Percentiles rank a stretch among this genome's conserved stretches.
These are phyloP conservation scores for Miamiensis avidus DNA, from an alignment of 169 alveolate species.

Conservation along the genomic window DNA sequence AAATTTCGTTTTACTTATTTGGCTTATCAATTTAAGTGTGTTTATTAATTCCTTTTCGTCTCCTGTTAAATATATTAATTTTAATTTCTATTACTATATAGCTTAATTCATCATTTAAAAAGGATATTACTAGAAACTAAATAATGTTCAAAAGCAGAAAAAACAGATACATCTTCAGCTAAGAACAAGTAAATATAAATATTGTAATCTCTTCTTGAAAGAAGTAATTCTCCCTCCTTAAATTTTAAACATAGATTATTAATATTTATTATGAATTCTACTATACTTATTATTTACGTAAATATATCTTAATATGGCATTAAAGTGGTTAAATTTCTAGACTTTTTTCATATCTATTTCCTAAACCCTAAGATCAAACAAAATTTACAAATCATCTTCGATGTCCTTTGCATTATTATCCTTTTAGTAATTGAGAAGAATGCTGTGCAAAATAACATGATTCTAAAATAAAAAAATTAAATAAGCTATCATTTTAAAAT, in stretches of 20 bases:
- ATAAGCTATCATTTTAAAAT: not conserved
- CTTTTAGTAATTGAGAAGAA: not conserved
- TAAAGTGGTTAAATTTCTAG: not conserved
- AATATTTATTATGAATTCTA: too few relatives aligned
- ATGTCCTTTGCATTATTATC: not conserved
- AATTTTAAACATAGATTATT: too few relatives aligned
- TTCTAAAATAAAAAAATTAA: not conserved
- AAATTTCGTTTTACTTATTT: not conserved
- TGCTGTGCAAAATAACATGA: not conserved
- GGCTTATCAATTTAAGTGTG: not conserved
- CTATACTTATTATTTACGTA: not conserved
- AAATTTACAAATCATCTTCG: not conserved
- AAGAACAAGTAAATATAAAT: not conserved
- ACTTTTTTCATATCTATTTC: not conserved
- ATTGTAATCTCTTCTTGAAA: not conserved
- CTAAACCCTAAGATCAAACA: not conserved
- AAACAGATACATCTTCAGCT: not conserved
- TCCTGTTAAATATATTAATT: not conserved
- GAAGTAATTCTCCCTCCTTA: not conserved
- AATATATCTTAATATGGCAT: not conserved
- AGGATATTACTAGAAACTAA: not conserved
- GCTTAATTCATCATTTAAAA: too few relatives aligned
- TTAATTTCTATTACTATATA: too few relatives aligned
- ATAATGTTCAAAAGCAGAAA: not conserved
- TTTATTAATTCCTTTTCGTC: not conserved